Evolutionary conservation across 768 basidiomycete species (phyloP).

Genomic region (Macrolepiota dolichaula): DNA sequence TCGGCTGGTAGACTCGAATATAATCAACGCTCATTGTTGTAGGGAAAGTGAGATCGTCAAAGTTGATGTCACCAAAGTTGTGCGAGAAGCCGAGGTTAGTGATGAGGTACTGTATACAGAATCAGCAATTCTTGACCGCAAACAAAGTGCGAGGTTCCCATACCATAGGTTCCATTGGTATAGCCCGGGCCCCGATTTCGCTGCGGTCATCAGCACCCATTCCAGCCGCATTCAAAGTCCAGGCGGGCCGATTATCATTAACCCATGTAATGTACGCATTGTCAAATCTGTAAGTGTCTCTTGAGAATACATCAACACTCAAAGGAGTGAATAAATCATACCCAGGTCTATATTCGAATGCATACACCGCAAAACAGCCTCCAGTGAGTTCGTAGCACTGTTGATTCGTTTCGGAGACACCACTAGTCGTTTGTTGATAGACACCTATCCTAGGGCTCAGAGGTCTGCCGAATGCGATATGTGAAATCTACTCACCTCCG

Average conservation of each 20-base stretch:
- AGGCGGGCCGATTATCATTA: slow-evolving; percentile 47
- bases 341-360: slow-evolving; percentile 51
- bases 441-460: slow-evolving; percentile 5
- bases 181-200: slow-evolving; percentile 50
- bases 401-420: slow-evolving; percentile 57
- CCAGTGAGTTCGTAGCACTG: slow-evolving; percentile 52
- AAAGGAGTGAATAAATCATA: slow-evolving; percentile 11
- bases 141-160: slow-evolving; percentile 4
- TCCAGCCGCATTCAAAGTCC: slow-evolving; percentile 53
- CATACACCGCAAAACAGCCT: slow-evolving; percentile 32
- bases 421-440: slow-evolving; percentile 68
- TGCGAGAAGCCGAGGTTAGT: slow-evolving; percentile 64
- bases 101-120: slow-evolving; percentile 50
- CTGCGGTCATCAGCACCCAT: slow-evolving; percentile 44
- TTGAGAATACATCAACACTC: background rate
- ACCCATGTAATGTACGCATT: slow-evolving; percentile 69
- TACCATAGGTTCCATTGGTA: slow-evolving; percentile 70
- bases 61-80: slow-evolving; percentile 62
- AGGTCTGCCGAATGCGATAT: background rate
- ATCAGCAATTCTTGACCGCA: background rate
- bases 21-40: slow-evolving; percentile 69
- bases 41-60: slow-evolving; percentile 46
- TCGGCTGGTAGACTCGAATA: slow-evolving; percentile 66
- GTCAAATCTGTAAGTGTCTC: slow-evolving; percentile 38
- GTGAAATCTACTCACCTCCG: slow-evolving; percentile 47